These are phyloP conservation scores for Ettlia oleoabundans DNA, from an alignment of 139 green algal species.

Conservation along the genomic window DNA sequence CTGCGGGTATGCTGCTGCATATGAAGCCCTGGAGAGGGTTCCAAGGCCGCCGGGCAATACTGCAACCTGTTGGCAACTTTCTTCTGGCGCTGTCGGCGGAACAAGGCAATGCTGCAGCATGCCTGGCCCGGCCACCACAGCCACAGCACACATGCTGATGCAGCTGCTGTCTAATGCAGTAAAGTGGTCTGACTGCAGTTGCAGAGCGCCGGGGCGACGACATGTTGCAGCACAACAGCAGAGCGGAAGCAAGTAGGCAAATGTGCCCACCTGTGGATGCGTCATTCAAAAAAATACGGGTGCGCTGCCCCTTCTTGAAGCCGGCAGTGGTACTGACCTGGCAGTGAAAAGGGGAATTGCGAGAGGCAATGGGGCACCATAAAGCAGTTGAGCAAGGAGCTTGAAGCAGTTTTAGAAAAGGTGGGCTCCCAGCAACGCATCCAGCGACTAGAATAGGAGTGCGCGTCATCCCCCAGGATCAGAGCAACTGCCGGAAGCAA, in stretches of 20 bases:
- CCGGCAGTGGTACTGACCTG: not conserved
- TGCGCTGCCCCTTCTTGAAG: not conserved
- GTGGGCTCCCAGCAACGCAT: not conserved
- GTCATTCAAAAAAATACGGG: constrained; percentile 17
- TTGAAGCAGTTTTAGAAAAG: not conserved
- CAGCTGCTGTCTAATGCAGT: too few species aligned
- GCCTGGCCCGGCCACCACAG: too few species aligned
- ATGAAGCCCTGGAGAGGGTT: too few species aligned
- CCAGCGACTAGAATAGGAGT: too few species aligned
- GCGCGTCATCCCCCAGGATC: too few species aligned
- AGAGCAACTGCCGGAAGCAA: too few species aligned
- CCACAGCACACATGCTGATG: too few species aligned
- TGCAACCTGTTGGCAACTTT: not conserved
- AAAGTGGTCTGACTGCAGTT: too few species aligned
- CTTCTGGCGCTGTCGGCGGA: not conserved
- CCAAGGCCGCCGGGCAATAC: too few species aligned
- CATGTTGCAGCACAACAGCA: not conserved
- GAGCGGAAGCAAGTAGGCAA: too few species aligned
- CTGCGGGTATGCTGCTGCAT: not conserved
- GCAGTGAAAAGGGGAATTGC: not conserved
- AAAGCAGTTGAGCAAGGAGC: not conserved
- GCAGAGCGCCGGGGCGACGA: not conserved
- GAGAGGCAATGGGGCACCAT: not conserved
- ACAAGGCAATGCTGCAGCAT: too few species aligned
- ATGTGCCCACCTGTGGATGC: not conserved